Evolutionary conservation across 148 eudicot genomes (phyloP), one percentile per base, ranked within the genome.

Genomic region (Silene conica): DNA sequence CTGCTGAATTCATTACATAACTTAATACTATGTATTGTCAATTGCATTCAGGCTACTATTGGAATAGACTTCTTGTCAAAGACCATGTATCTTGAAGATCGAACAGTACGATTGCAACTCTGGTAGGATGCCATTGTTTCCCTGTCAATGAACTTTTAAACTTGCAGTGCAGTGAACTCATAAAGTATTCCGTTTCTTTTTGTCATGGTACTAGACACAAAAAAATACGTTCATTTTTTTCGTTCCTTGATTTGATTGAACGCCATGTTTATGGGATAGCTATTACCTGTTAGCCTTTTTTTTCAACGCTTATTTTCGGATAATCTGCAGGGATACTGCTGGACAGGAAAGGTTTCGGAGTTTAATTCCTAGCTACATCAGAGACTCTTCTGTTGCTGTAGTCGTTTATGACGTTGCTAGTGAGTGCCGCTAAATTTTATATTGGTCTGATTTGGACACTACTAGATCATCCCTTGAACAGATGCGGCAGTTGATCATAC

Each of bases 31-130:
- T 22, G 15, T 63, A 15, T 41, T 69, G 70, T 45, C 61, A 41
- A 28, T 56, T 70, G 61, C 26, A 74, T 79, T 45, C 86, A 89
- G 93, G 91, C 93, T 31, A 89, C 93, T 23, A 87, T 89, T 61
- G 93, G 93, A 34, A 89, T 89, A 74, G 93, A 89, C 74, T 89
- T 89, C 73, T 69, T 89, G 79, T 89, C 93, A n/a, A 89, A 89
- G 81, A 89, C 93, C 38, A 89, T 89, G 93, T 89, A 89, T 81
- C 88, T 89, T 75, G 93, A 89, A 83, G 93, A 89, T 80, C 89
- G 93, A 76, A 89, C 91, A 25, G 89, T 89, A 31, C 91, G 93
- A 8, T 76, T 89, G 89, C 93, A 89, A 76, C 93, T 89, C 63
- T 89, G 93, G 93, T 87, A 82, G 6, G 76, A 78, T 34, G 4